Percentiles rank a stretch among this genome's conserved stretches.
Evolutionary conservation across 306 rosid genomes (phyloP).

Genomic region (Luffa aegyptiaca): DNA sequence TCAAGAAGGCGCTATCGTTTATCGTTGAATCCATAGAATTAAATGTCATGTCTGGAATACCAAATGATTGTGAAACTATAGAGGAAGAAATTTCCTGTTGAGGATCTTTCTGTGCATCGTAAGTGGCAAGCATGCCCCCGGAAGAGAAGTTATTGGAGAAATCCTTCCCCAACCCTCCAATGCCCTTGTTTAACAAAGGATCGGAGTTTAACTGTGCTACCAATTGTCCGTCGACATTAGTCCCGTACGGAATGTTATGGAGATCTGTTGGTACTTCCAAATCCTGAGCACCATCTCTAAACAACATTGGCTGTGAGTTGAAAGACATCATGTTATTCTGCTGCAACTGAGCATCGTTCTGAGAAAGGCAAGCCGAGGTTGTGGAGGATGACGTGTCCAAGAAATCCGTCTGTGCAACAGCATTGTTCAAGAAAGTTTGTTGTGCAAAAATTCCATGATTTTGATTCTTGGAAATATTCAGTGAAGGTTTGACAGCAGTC

Average conservation of each 20-base stretch:
- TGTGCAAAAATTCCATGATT: slow-evolving; percentile 48
- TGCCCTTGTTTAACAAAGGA: slow-evolving; percentile 50
- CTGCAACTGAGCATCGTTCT: slow-evolving; percentile 54
- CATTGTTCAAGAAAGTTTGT: slow-evolving; percentile 40
- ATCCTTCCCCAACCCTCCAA: slow-evolving; percentile 45
- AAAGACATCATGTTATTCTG: slow-evolving; percentile 56
- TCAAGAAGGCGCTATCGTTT: slow-evolving; percentile 56
- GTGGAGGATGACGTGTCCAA: slow-evolving; percentile 96
- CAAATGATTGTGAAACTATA: slow-evolving; percentile 80
- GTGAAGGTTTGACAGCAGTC: slow-evolving; percentile 62
- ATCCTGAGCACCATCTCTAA: slow-evolving; percentile 61
- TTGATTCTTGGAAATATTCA: slow-evolving; percentile 55
- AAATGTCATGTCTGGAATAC: slow-evolving; percentile 80
- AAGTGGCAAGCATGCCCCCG: slow-evolving; percentile 45
- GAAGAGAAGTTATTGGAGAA: slow-evolving; percentile 49
- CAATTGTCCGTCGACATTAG: slow-evolving; percentile 46
- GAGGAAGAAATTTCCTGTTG: slow-evolving; percentile 90
- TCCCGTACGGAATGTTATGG: slow-evolving; percentile 43
- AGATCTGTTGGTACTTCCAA: slow-evolving; percentile 60
- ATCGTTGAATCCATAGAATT: slow-evolving; percentile 80
- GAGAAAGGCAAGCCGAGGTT: slow-evolving; percentile 77
- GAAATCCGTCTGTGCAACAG: slow-evolving; percentile 58
- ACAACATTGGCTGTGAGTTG: slow-evolving; percentile 57
- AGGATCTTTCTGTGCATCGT: slow-evolving; percentile 52
- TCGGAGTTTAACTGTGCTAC: slow-evolving; percentile 51